Conservation (phyloP, 108 stramenopile genomes). For the Cyclostephanos invisitatus region DNA sequence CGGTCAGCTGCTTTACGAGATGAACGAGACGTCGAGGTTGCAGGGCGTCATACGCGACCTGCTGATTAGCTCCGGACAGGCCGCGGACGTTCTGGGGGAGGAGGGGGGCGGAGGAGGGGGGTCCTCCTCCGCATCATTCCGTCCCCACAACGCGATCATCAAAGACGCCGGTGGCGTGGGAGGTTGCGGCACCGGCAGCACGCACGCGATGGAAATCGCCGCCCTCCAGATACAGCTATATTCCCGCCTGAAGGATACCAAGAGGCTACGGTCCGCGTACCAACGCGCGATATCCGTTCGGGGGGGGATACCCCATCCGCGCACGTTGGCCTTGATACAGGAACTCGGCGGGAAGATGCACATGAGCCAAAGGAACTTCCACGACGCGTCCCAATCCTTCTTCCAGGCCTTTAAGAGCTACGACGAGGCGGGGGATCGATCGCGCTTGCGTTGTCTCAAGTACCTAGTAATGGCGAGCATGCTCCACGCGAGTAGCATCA, state of each 20-base stretch:
- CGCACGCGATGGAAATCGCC: constrained; percentile 90
- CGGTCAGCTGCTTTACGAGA: constrained; percentile 89
- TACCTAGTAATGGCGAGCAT: constrained; percentile 94
- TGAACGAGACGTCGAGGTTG: constrained; percentile 84
- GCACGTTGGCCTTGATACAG: constrained; percentile 89
- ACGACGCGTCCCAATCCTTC: constrained; percentile 81
- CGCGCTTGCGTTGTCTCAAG: constrained; percentile 84
- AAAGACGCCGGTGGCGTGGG: constrained; percentile 7
- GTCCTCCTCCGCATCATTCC: constrained; percentile 11
- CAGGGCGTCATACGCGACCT: constrained; percentile 86
- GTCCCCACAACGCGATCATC: constrained; percentile 22
- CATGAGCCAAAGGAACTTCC: constrained; percentile 81
- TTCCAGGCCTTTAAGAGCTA: constrained; percentile 94
- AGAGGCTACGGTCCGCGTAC: constrained; percentile 85
- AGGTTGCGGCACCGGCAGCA: constrained; percentile 41
- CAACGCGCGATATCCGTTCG: constrained; percentile 83
- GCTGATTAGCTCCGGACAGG: constrained; percentile 32
- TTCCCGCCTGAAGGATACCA: constrained; percentile 82
- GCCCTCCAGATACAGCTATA: constrained; percentile 93
- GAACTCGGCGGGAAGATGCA: constrained; percentile 95
- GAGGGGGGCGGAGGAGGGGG: not conserved
- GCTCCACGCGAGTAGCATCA: constrained; percentile 87
- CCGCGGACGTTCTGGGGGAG: constrained; percentile 19
- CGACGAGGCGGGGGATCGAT: constrained; percentile 93
- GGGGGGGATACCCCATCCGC: constrained; percentile 90